Conservation (phyloP, 805 yeast genomes). For the Torulaspora maleeae region DNA sequence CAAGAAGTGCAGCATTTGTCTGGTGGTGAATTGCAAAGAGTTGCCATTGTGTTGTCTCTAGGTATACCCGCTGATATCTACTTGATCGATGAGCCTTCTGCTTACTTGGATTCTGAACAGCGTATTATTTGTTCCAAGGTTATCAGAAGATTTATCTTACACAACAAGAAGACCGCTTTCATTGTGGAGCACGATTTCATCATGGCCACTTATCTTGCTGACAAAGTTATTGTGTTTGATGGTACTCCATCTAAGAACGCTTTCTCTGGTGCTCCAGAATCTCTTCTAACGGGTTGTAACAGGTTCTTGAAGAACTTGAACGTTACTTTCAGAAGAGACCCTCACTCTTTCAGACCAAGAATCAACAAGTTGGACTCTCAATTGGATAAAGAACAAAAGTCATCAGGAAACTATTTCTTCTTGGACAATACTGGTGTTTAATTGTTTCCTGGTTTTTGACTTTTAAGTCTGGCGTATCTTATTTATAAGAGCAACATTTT, state of each 20-base stretch:
- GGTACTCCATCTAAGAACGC: constrained; percentile 89
- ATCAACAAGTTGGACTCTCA: constrained; percentile 96
- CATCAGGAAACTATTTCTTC: constrained; percentile 91
- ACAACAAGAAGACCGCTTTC: constrained; percentile 97
- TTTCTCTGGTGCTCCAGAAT: constrained; percentile 82
- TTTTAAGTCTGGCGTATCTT: constrained; percentile 6
- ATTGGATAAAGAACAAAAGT: constrained; percentile 97
- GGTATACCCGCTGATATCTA: constrained; percentile 96
- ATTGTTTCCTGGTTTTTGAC: constrained; percentile 7
- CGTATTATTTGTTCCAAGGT: constrained; percentile 99
- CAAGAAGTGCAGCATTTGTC: constrained; percentile 96
- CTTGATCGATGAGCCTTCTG: constrained; percentile 97
- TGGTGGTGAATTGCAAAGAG: constrained; percentile 99
- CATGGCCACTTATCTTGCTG: constrained; percentile 99
- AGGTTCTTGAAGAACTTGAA: constrained; percentile 92
- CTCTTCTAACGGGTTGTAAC: constrained; percentile 95
- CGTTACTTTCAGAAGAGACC: constrained; percentile 99
- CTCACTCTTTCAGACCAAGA: constrained; percentile 97
- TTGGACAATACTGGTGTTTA: constrained; percentile 60
- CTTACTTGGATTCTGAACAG: constrained; percentile 98
- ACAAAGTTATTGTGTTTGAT: constrained; percentile 96
- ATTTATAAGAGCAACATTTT: constrained; percentile 3
- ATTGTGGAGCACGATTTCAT: constrained; percentile 99
- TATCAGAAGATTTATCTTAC: constrained; percentile 92
- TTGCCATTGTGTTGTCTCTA: constrained; percentile 90